phyloP scores from a whole-genome alignment of 139 green algal species.

The Chlamydomonas sphaeroides region DNA sequence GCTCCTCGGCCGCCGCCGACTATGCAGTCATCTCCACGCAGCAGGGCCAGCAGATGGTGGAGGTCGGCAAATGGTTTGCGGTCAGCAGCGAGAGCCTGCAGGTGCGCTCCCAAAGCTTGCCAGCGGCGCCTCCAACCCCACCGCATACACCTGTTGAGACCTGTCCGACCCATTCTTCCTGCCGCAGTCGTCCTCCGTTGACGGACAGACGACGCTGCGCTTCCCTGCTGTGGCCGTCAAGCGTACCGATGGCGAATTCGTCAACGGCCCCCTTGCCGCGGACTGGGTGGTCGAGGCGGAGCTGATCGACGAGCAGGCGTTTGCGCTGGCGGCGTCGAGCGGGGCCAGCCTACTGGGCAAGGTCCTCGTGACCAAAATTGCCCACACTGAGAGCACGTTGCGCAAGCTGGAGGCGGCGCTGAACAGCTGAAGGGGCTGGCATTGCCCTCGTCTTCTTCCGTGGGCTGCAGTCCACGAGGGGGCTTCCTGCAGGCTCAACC shows the following conservation, averaged over 20 bases:
- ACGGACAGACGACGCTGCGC: constrained; percentile 2
- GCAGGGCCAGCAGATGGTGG: constrained; percentile 12
- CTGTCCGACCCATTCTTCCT: too few relatives aligned
- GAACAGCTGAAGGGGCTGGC: too few relatives aligned
- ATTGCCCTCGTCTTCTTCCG: too few relatives aligned
- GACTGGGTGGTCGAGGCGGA: constrained; percentile 36
- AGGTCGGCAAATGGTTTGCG: constrained; percentile 35
- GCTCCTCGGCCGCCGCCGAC: neutral
- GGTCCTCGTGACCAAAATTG: constrained; percentile 29
- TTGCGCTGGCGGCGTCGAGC: neutral
- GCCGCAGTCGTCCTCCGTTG: neutral
- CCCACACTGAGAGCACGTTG: constrained; percentile 1
- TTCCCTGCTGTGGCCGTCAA: constrained; percentile 13
- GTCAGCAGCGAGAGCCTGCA: neutral
- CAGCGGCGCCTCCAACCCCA: too few relatives aligned
- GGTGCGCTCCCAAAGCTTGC: too few relatives aligned
- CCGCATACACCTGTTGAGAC: too few relatives aligned
- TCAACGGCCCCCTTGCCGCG: neutral
- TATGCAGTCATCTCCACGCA: constrained; percentile 27
- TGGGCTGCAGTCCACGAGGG: too few relatives aligned
- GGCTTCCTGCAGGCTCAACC: too few relatives aligned
- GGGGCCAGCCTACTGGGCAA: neutral
- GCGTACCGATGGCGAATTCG: constrained; percentile 14
- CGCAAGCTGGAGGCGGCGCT: constrained; percentile 5
- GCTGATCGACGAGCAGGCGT: constrained; percentile 30